These are phyloP conservation scores for Beauveria scarabaeidicola DNA, from an alignment of 2,329 filamentous ascomycete genomes.

Conservation along the genomic window DNA sequence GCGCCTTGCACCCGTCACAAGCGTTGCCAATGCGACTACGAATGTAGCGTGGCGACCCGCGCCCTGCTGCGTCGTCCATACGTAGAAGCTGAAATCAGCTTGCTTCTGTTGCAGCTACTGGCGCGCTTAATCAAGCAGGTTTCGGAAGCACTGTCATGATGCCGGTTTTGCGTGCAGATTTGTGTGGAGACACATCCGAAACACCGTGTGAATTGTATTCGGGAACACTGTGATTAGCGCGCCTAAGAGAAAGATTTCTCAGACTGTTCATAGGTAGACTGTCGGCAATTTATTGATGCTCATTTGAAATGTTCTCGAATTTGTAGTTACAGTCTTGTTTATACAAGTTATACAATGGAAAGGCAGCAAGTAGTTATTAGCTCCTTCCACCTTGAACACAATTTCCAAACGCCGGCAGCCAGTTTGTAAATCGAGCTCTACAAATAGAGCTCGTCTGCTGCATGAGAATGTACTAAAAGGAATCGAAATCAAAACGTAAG, in stretches of 20 bases:
- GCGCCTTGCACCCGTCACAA: constrained; percentile 45
- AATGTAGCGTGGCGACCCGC: constrained; percentile 16
- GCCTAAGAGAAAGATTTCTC: no score
- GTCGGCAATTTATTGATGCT: neutral
- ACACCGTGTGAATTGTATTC: neutral
- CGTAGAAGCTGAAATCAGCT: neutral
- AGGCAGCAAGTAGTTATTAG: neutral
- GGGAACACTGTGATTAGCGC: constrained; percentile 1
- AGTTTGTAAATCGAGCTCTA: neutral
- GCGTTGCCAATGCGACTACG: constrained; percentile 42
- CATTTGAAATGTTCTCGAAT: neutral
- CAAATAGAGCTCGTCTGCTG: neutral
- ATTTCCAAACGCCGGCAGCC: constrained; percentile 5
- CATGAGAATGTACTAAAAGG: constrained; percentile 1
- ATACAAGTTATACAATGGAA: constrained; percentile 10
- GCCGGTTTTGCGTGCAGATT: neutral
- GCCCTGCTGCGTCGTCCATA: neutral
- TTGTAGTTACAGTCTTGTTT: constrained; percentile 5
- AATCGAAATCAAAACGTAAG: neutral
- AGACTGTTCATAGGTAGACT: neutral
- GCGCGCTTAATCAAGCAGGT: neutral
- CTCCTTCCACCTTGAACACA: neutral
- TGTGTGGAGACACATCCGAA: constrained; percentile 3
- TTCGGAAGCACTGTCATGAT: constrained; percentile 11
- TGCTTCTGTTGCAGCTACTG: neutral